These are phyloP conservation scores for Peniophora sp. DNA, from an alignment of 1,284 basidiomycete genomes.

Conservation along the genomic window DNA sequence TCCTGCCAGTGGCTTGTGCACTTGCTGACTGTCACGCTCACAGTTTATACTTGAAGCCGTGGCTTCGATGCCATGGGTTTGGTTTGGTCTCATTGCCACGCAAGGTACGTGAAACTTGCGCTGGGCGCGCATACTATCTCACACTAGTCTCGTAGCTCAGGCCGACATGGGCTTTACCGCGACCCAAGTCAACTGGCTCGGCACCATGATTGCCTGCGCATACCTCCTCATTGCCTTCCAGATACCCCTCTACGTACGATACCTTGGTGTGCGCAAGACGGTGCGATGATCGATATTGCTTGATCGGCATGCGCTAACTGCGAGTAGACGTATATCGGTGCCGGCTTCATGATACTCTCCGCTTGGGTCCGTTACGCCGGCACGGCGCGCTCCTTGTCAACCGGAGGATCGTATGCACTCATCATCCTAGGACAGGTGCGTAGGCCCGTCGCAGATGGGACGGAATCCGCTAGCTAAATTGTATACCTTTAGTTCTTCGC, in stretches of 20 bases:
- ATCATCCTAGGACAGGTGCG: constrained; percentile 64
- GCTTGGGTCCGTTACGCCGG: constrained; percentile 72
- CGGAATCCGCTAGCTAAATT: constrained; percentile 1
- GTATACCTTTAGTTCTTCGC: constrained; percentile 35
- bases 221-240: constrained; percentile 55
- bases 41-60: constrained; percentile 57
- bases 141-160: constrained; percentile 32
- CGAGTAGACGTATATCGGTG: constrained; percentile 28
- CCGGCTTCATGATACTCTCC: constrained; percentile 49
- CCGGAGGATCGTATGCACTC: constrained; percentile 45
- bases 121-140: background rate
- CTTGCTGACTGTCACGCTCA: background rate
- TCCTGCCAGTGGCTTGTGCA: background rate
- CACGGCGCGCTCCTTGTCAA: constrained; percentile 43
- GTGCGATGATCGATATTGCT: constrained; percentile 26
- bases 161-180: constrained; percentile 55
- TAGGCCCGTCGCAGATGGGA: background rate
- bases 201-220: constrained; percentile 53
- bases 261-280: constrained; percentile 50
- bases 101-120: constrained; percentile 33
- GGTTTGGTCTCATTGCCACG: constrained; percentile 74
- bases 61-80: constrained; percentile 56
- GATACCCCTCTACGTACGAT: constrained; percentile 46
- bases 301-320: background rate
- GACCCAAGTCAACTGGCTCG: constrained; percentile 69